phyloP scores from a whole-genome alignment of 2,329 filamentous ascomycete species.

The Ascochyta lentis region DNA sequence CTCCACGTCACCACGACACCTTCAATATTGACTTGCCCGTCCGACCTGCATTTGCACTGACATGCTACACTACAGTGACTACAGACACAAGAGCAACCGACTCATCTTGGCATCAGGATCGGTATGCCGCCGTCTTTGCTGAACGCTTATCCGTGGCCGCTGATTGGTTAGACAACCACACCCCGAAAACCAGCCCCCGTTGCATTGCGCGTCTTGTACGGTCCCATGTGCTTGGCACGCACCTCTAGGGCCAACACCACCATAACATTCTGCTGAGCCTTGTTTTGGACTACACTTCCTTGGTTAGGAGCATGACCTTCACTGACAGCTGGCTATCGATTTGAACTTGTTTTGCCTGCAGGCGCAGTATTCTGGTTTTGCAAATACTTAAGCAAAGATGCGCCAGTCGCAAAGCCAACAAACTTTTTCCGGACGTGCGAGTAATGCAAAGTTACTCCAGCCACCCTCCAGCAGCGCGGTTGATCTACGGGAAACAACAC shows the following conservation, averaged over 20 bases:
- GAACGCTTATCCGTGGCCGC: slow-evolving; percentile 4
- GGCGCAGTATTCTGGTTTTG: neutral
- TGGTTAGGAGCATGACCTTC: neutral
- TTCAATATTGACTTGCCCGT: neutral
- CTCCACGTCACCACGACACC: slow-evolving; percentile 1
- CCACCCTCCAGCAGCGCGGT: neutral
- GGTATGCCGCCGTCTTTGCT: neutral
- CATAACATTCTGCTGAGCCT: neutral
- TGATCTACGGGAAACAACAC: neutral
- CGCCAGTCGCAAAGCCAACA: neutral
- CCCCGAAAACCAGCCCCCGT: neutral
- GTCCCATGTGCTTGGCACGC: neutral
- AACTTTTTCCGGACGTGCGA: neutral
- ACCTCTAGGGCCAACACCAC: neutral
- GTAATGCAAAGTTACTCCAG: neutral
- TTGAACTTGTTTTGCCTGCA: neutral
- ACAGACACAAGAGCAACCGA: neutral
- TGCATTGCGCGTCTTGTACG: slow-evolving; percentile 9
- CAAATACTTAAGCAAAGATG: neutral
- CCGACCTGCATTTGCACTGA: neutral
- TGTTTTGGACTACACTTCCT: neutral
- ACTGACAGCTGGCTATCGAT: neutral
- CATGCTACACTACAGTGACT: neutral
- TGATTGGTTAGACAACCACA: slow-evolving; percentile 3
- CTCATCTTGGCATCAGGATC: slow-evolving; percentile 7